Percentiles rank a stretch among this genome's conserved stretches.
These are phyloP conservation scores for Westerdykella aurantiaca DNA, from an alignment of 2,329 filamentous ascomycete genomes.

Conservation along the genomic window DNA sequence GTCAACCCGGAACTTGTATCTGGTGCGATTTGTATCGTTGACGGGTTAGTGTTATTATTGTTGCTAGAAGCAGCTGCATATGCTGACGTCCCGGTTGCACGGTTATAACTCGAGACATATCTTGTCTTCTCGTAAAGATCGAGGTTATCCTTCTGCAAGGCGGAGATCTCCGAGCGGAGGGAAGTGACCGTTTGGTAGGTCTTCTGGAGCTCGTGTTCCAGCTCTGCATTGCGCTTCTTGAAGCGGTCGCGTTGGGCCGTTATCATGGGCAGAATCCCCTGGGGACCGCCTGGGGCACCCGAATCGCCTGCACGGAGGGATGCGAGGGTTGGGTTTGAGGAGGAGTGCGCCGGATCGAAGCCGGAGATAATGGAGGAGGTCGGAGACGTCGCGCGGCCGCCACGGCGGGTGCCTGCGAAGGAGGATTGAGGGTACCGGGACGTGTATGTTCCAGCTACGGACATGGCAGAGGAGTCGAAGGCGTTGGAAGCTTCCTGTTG, in stretches of 20 bases:
- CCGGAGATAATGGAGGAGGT: conserved; percentile 98
- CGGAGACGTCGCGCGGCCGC: conserved; percentile 66
- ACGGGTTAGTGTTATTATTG: conserved; percentile 64
- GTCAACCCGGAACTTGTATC: conserved; percentile 59
- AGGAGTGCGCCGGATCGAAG: conserved; percentile 54
- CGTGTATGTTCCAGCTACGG: conserved; percentile 84
- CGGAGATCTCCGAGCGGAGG: conserved; percentile 82
- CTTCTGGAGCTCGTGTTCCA: conserved; percentile 85
- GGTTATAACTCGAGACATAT: conserved; percentile 90
- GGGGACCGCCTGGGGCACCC: conserved; percentile 58
- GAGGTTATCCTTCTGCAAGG: conserved; percentile 91
- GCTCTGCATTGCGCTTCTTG: conserved; percentile 88
- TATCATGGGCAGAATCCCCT: conserved; percentile 94
- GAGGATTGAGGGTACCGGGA: conserved; percentile 68
- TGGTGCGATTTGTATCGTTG: conserved; percentile 58
- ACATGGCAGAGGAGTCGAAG: conserved; percentile 79
- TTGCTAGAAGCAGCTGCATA: conserved; percentile 49
- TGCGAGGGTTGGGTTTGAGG: conserved; percentile 44
- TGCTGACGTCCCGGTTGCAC: conserved; percentile 59
- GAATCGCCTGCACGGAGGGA: conserved; percentile 60
- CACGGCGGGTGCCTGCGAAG: conserved; percentile 48
- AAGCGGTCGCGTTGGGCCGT: conserved; percentile 96
- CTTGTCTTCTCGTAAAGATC: conserved; percentile 96
- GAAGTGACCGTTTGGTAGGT: conserved; percentile 76
- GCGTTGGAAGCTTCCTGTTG: conserved; percentile 79